These are phyloP conservation scores for Phlebiopsis gigantea DNA, from an alignment of 768 basidiomycete species.

Conservation along the genomic window DNA sequence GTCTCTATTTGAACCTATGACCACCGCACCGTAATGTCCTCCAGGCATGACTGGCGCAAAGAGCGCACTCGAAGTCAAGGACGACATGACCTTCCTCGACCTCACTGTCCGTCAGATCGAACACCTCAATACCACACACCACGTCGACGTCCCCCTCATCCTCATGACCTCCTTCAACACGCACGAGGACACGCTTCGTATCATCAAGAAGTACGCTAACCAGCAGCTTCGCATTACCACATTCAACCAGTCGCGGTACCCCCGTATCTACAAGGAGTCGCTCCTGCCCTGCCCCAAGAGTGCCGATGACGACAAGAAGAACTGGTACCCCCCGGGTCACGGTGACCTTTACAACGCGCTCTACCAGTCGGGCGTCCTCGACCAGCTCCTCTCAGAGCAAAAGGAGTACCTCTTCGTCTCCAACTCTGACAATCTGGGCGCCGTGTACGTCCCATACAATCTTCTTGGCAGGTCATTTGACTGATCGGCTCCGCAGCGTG, in stretches of 20 bases:
- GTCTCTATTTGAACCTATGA: constrained; percentile 1
- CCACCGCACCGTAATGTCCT: neutral
- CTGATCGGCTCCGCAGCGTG: constrained; percentile 34
- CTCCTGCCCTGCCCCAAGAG: constrained; percentile 59
- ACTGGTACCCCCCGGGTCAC: constrained; percentile 77
- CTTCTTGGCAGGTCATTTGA: too few species aligned
- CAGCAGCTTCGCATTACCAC: constrained; percentile 68
- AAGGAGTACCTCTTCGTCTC: constrained; percentile 78
- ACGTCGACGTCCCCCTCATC: constrained; percentile 69
- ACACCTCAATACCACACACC: constrained; percentile 56
- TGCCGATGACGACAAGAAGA: constrained; percentile 52
- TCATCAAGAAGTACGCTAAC: constrained; percentile 76
- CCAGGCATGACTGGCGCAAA: constrained; percentile 58
- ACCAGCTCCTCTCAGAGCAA: constrained; percentile 61
- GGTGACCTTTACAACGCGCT: constrained; percentile 74
- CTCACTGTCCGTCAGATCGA: constrained; percentile 60
- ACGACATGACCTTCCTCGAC: constrained; percentile 67
- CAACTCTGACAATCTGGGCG: constrained; percentile 73
- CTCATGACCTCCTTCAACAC: constrained; percentile 83
- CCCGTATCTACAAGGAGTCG: constrained; percentile 64
- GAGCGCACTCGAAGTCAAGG: constrained; percentile 69
- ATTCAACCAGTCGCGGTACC: constrained; percentile 72
- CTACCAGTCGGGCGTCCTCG: constrained; percentile 63
- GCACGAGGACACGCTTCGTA: constrained; percentile 68
- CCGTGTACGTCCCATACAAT: constrained; percentile 39